These are phyloP conservation scores for Juncus inflexus DNA, from an alignment of 176 grass and related monocot genomes.

Conservation along the genomic window DNA sequence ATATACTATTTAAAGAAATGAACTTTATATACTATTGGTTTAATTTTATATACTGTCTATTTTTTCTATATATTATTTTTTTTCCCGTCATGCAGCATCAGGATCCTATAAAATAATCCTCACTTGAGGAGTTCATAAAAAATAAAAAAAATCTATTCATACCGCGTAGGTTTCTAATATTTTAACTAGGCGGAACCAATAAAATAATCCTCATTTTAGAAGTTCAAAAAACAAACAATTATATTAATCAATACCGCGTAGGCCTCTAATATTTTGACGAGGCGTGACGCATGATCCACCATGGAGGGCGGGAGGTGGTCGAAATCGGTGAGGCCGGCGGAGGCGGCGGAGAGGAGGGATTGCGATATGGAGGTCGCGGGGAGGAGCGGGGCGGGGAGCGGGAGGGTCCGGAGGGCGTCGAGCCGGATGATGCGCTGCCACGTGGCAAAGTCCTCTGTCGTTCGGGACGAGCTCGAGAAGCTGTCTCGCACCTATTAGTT, in stretches of 20 bases:
- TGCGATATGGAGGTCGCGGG: conserved; percentile 27
- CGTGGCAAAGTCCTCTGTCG: conserved; percentile 59
- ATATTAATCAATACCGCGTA: conserved; percentile 41
- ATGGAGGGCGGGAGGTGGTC: conserved; percentile 67
- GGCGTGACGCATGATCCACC: conserved; percentile 71
- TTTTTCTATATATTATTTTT: too few species aligned
- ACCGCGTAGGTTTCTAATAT: conserved; percentile 81
- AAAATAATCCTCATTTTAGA: too few species aligned
- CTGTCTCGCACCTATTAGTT: conserved; percentile 26
- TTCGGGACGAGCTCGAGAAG: conserved; percentile 48
- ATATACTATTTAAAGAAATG: too few species aligned
- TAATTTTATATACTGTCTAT: too few species aligned
- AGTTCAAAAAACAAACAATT: too few species aligned
- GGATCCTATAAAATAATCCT: too few species aligned
- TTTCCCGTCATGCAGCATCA: too few species aligned
- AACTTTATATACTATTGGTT: too few species aligned
- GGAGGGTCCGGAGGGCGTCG: conserved; percentile 66
- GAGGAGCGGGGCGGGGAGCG: conserved; percentile 50
- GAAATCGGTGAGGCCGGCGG: conserved; percentile 63
- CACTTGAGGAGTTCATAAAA: too few species aligned
- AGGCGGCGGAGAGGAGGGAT: conserved; percentile 24
- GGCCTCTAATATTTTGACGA: conserved; percentile 74
- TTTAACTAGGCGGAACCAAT: conserved; percentile 41
- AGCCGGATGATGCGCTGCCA: conserved; percentile 97
- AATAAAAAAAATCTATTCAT: too few species aligned